Conservation (phyloP, 805 yeast genomes). For the Yarrowia sp. region DNA sequence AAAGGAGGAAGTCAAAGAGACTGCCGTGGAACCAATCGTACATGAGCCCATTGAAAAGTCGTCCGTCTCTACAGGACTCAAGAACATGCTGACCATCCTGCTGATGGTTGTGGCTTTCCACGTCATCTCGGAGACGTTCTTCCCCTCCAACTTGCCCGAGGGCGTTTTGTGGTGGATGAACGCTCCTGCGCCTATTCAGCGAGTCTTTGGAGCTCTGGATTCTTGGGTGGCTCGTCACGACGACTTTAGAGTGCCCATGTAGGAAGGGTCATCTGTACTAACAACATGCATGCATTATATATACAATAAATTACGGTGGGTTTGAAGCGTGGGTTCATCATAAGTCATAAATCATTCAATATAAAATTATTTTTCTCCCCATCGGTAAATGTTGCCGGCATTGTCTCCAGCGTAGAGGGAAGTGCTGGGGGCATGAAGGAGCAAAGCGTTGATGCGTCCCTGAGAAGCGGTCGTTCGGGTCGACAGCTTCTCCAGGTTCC, state of each 20-base stretch:
- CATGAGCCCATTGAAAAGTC: not conserved
- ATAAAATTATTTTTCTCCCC: constrained; percentile 17
- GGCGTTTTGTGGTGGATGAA: constrained; percentile 24
- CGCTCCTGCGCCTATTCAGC: not conserved
- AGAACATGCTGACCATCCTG: not conserved
- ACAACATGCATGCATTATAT: not conserved
- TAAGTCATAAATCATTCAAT: constrained; percentile 6
- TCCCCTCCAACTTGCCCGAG: constrained; percentile 5
- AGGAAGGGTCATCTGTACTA: not conserved
- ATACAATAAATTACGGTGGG: not conserved
- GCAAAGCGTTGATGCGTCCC: constrained; percentile 7
- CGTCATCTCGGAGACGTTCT: constrained; percentile 1
- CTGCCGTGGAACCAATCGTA: not conserved
- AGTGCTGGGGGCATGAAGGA: constrained; percentile 20
- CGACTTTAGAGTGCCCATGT: constrained; percentile 12
- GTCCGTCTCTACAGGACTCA: not conserved
- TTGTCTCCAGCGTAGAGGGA: constrained; percentile 23
- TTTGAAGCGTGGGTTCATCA: not conserved
- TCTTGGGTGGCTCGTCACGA: constrained; percentile 15
- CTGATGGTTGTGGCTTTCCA: not conserved
- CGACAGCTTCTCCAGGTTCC: constrained; percentile 12
- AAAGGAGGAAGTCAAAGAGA: not conserved
- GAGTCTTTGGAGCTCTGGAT: constrained; percentile 5
- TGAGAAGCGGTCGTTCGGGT: not conserved
- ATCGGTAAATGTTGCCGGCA: constrained; percentile 19